Evolutionary conservation across 2,329 filamentous ascomycete genomes (phyloP), one percentile per base, ranked within the genome.

Genomic region (Monilinia vaccinii-corymbosi): DNA sequence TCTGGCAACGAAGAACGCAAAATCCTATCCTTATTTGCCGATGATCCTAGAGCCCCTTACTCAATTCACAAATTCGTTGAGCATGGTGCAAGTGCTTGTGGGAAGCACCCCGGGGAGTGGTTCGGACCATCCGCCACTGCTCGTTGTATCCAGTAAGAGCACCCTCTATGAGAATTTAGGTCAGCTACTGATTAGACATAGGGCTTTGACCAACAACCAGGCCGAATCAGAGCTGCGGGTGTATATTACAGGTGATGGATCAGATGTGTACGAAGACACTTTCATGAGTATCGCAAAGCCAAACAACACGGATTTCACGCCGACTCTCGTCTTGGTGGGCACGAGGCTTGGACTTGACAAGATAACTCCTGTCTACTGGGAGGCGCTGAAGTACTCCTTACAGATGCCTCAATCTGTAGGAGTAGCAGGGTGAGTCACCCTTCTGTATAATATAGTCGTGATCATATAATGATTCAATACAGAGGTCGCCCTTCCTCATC

Each of bases 71-170:
- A 87, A 63, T 99, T 99, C 70, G 94, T 99, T 40, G 80, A 86
- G 57, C 88, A 96, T 68, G 94, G 94, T 21, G 91, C 91, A 28
- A 79, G 82, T 40, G 87, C 88, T 3, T 99, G 94, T 73, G 92
- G 91, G 4, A 97, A 96, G 74, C 89, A 95, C 70, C 94, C 94
- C 0, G 94, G 94, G 42, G 91, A 97, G 75, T 99, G 94, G 94
- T 99, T 99, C 75, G 94, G 94, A 0, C 94, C 94, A n/a, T 97
- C 91, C 21, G 94, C 94, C 8, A 95, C 94, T 11, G 92, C 94
- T 50, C 85, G 87, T 60, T 97, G 94, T 73, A 97, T 99, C 66
- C 87, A 94, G 91, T 95, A 77, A 73, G 88, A 75, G 49, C 31
- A 4, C 50, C 31, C 18, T 18, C 42, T 28, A 25, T 9, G 28